Evolutionary conservation across 306 rosid species (phyloP), one percentile per base, ranked within the genome.

Genomic region (Ormosia semicastrata): DNA sequence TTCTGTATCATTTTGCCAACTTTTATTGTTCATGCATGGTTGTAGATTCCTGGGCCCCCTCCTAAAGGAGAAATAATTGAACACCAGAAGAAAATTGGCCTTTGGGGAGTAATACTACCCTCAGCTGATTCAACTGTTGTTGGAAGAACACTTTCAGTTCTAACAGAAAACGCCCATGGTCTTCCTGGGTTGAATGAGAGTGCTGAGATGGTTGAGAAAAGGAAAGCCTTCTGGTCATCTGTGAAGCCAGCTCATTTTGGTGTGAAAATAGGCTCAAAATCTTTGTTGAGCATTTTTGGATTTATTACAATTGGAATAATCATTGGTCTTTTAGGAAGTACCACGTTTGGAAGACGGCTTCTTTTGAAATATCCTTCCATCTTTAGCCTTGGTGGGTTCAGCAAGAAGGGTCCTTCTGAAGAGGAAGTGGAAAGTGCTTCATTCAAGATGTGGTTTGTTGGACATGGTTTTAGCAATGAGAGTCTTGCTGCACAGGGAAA

Each of bases 401-500:
- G 84, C 75, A 89, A 90, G 90, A 80, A 88, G 33, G 98, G 98
- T 40, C 98, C 97, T 29, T 82, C 98, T 0, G 94, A 95, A 73
- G 94, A 93, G 36, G 95, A 91, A 82, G 82, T 95, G 6, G 87
- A 81, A 56, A 90, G 97, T 36, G 92, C 97, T 24, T 82, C 94
- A 3, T 95, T 95, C 72, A 91, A 93, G 83, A 95, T 95, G 95
- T 95, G 98, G 97, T 93, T 89, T 76, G 85, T 93, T 3, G 97
- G 98, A 50, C 88, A 77, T 14, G 98, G 98, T 71, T 95, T 53
- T 66, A 88, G 90, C 7, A 43, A 88, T 59, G 72, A 17, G 78
- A 84, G 70, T 47, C 84, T 77, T 70, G 89, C 74, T 39, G 83
- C 86, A 0, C 74, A 79, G 17, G 89, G 75, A 78, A 87, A 87